Conservation (phyloP, 164 flowering plant genomes). For the Vitis rupestris region DNA sequence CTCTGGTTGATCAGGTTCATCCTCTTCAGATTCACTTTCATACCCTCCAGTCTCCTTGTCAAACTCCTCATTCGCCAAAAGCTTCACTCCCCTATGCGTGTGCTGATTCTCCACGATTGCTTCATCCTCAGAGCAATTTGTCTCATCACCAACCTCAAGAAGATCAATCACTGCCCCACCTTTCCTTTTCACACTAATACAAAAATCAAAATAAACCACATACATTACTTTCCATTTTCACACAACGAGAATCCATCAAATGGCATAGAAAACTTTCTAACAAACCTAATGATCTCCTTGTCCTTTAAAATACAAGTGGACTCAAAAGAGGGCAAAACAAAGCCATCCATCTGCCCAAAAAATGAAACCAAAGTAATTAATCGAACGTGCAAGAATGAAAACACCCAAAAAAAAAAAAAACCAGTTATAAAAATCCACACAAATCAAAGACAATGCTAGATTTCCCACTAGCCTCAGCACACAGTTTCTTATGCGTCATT, state of each 20-base stretch:
- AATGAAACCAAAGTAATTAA: background rate
- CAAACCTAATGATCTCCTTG: slow-evolving; percentile 74
- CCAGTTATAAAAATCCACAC: background rate
- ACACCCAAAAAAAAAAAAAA: background rate
- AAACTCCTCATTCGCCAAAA: slow-evolving; percentile 61
- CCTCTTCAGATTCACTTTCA: slow-evolving; percentile 54
- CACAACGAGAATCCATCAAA: background rate
- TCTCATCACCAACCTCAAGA: slow-evolving; percentile 15
- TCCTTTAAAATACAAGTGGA: slow-evolving; percentile 70
- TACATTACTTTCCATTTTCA: background rate
- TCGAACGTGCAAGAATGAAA: background rate
- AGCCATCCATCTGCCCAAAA: slow-evolving; percentile 86
- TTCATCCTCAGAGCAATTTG: slow-evolving; percentile 24
- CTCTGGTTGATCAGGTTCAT: slow-evolving; percentile 20
- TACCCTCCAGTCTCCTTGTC: slow-evolving; percentile 59
- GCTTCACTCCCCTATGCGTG: slow-evolving; percentile 33
- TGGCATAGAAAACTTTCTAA: background rate
- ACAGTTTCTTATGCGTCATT: background rate
- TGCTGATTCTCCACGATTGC: slow-evolving; percentile 36
- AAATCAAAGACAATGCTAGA: background rate
- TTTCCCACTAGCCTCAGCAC: background rate
- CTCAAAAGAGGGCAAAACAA: slow-evolving; percentile 76
- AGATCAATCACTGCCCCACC: slow-evolving; percentile 9
- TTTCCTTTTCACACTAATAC: slow-evolving; percentile 66
- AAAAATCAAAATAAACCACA: background rate